Percentiles rank a stretch among this genome's conserved stretches.
These are phyloP conservation scores for Dendrobium huoshanense DNA, from an alignment of 106 monocot genomes.

Conservation along the genomic window DNA sequence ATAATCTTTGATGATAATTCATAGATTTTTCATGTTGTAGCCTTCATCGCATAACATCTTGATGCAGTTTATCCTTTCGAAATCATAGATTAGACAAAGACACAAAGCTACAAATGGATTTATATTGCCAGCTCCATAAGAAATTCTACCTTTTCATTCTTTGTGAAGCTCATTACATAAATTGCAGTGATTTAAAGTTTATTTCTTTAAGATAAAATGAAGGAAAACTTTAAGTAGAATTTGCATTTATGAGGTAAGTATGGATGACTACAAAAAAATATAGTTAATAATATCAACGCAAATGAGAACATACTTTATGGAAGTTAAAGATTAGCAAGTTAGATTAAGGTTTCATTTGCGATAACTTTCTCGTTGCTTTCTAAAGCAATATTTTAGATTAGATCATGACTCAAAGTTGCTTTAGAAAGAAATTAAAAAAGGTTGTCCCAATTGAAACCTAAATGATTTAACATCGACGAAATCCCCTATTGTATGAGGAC, in stretches of 20 bases:
- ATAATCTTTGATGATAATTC: conserved; percentile 10
- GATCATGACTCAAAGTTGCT: no score
- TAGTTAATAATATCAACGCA: conserved; percentile 13
- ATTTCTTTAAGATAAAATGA: no score
- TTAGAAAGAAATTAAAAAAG: no score
- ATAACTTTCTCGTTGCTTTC: no score
- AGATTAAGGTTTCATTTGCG: neutral
- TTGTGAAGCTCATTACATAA: conserved; percentile 4
- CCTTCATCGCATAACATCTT: conserved; percentile 16
- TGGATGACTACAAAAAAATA: no score
- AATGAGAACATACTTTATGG: conserved; percentile 29
- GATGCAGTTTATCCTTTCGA: conserved; percentile 2
- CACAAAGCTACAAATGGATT: conserved; percentile 10
- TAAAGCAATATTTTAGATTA: no score
- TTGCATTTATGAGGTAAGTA: no score
- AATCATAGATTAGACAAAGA: conserved; percentile 18
- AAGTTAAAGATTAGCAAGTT: conserved; percentile 18
- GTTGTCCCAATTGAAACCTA: neutral
- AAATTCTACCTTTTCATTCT: conserved; percentile 14
- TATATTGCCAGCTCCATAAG: conserved; percentile 16
- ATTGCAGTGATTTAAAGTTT: neutral
- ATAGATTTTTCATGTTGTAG: conserved; percentile 2
- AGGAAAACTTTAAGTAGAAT: no score
- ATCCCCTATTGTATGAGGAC: conserved; percentile 22
- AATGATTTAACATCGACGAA: conserved; percentile 30